phyloP scores from a whole-genome alignment of 192 early-diverging fungal genomes.

The Backusella circina region DNA sequence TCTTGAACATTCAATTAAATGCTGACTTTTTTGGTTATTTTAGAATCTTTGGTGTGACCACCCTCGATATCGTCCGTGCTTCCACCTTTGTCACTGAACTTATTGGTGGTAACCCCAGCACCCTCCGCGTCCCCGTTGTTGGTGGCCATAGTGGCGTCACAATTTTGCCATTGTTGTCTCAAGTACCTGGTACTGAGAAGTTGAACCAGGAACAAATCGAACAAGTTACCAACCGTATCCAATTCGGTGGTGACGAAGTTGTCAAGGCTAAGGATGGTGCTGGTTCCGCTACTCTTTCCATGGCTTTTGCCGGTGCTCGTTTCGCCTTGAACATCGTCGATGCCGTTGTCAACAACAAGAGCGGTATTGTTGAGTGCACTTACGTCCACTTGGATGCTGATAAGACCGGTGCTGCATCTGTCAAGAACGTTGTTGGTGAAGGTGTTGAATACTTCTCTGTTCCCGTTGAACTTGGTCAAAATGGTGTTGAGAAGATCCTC shows the following conservation, averaged over 20 bases:
- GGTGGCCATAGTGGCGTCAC: conserved; percentile 98
- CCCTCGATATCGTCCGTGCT: conserved; percentile 95
- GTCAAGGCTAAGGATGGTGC: conserved; percentile 99
- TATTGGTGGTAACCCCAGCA: conserved; percentile 61
- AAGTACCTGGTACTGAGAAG: conserved; percentile 47
- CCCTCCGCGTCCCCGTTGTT: conserved; percentile 80
- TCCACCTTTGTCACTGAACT: conserved; percentile 91
- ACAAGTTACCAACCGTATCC: conserved; percentile 91
- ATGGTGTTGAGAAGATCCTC: conserved; percentile 90
- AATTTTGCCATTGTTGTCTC: conserved; percentile 93
- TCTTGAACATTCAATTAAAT: background rate
- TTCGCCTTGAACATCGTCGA: conserved; percentile 90
- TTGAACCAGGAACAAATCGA: conserved; percentile 88
- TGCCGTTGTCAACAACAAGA: conserved; percentile 68
- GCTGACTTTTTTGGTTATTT: background rate
- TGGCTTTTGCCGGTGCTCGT: conserved; percentile 89
- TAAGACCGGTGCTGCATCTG: background rate
- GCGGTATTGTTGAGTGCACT: conserved; percentile 85
- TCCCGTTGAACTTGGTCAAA: conserved; percentile 71
- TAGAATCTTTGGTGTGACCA: conserved; percentile 96
- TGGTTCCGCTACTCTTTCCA: conserved; percentile 87
- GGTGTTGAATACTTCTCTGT: conserved; percentile 76
- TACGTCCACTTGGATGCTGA: conserved; percentile 73
- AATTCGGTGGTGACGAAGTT: conserved; percentile 99
- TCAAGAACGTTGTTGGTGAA: conserved; percentile 35